phyloP scores from a whole-genome alignment of 768 basidiomycete genomes.

The Paxillus ammoniavirescens region DNA sequence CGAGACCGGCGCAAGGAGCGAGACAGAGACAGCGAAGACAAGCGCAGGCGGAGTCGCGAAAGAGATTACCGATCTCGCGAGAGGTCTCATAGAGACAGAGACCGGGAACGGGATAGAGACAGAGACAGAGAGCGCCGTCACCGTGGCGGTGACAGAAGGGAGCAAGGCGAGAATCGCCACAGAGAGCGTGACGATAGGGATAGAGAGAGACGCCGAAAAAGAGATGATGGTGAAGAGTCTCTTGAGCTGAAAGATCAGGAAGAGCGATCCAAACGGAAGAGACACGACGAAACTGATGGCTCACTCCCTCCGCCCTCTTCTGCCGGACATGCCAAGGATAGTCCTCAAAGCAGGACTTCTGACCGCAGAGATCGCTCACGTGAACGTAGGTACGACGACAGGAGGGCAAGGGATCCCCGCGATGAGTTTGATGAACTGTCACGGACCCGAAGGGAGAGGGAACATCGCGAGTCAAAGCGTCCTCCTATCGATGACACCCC shows the following conservation, averaged over 20 bases:
- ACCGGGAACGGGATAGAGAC: conserved; percentile 28
- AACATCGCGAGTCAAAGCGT: conserved; percentile 39
- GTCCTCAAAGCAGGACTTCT: conserved; percentile 44
- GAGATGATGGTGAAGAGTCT: conserved; percentile 59
- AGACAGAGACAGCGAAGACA: conserved; percentile 57
- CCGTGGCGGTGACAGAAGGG: conserved; percentile 45
- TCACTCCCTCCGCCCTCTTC: conserved; percentile 40
- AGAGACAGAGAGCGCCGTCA: conserved; percentile 41
- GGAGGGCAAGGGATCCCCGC: conserved; percentile 42
- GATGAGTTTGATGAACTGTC: conserved; percentile 64
- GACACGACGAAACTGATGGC: conserved; percentile 52
- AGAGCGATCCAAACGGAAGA: conserved; percentile 66
- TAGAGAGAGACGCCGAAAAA: conserved; percentile 59
- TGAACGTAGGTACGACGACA: conserved; percentile 59
- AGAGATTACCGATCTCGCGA: conserved; percentile 52
- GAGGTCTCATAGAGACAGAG: conserved; percentile 41
- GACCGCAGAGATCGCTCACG: conserved; percentile 48
- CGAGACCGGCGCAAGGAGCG: conserved; percentile 43
- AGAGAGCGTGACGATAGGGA: conserved; percentile 54
- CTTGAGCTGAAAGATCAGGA: conserved; percentile 45
- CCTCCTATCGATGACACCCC: conserved; percentile 41
- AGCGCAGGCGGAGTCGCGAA: conserved; percentile 63
- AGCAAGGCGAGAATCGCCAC: conserved; percentile 54
- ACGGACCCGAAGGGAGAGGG: conserved; percentile 42
- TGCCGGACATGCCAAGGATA: conserved; percentile 40